Evolutionary conservation across 2,329 filamentous ascomycete genomes (phyloP).

Genomic region (Nemania abortiva): DNA sequence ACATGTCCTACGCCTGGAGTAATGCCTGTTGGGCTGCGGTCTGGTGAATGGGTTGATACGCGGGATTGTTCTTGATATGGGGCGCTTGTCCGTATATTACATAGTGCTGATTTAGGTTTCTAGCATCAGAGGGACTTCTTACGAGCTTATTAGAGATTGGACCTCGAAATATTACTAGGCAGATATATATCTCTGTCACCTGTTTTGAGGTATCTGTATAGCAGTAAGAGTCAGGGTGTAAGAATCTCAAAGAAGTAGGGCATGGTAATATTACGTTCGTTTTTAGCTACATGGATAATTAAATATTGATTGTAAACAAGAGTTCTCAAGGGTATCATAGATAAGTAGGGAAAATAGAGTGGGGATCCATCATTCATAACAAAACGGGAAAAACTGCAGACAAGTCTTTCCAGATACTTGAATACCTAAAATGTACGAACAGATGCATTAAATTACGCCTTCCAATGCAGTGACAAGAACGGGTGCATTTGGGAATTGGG

Average conservation of each 20-base stretch:
- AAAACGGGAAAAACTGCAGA: constrained; percentile 7
- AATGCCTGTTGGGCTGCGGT: too few relatives aligned
- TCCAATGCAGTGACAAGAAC: constrained; percentile 21
- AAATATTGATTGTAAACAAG: constrained; percentile 33
- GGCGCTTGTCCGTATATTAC: too few relatives aligned
- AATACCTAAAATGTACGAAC: constrained; percentile 1
- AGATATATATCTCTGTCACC: too few relatives aligned
- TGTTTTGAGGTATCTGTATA: not conserved
- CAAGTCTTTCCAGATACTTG: constrained; percentile 8
- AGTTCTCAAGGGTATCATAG: constrained; percentile 47
- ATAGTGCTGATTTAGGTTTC: too few relatives aligned
- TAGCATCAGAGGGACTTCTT: too few relatives aligned
- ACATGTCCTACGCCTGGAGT: too few relatives aligned
- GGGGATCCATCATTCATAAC: constrained; percentile 34
- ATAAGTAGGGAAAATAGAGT: constrained; percentile 31
- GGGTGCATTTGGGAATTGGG: constrained; percentile 7
- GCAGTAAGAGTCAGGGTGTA: not conserved
- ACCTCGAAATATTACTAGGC: too few relatives aligned
- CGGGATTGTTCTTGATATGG: too few relatives aligned
- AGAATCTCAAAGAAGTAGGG: not conserved
- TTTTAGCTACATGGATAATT: constrained; percentile 39
- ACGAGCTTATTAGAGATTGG: too few relatives aligned
- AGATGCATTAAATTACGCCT: constrained; percentile 14
- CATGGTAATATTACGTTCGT: constrained; percentile 35
- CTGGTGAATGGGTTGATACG: too few relatives aligned